A percentile compares a stretch with the other conserved stretches of the same genome.
These are phyloP conservation scores for Mycena kentingensis DNA, from an alignment of 768 basidiomycete species.

Conservation along the genomic window DNA sequence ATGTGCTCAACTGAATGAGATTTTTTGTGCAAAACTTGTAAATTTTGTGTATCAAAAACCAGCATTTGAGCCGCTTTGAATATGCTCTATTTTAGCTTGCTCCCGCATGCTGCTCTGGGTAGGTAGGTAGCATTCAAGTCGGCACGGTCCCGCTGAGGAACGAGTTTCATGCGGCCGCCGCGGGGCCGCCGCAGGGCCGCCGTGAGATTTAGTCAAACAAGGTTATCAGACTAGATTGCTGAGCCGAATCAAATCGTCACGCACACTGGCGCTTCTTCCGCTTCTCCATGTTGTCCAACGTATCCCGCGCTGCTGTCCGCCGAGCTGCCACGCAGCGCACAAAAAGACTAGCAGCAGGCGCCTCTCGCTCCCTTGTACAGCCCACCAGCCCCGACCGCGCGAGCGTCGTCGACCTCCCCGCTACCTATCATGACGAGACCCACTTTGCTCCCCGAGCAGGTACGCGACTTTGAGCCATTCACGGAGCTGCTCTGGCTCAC, in stretches of 20 bases:
- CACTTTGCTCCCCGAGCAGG: conserved; percentile 74
- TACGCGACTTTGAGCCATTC: conserved; percentile 36
- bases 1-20: no score
- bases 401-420: conserved; percentile 79
- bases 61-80: no score
- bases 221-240: conserved; percentile 2
- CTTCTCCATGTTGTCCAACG: conserved; percentile 57
- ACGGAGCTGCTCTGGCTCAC: neutral
- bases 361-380: conserved; percentile 69
- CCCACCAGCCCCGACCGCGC: conserved; percentile 83
- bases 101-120: no score
- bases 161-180: no score
- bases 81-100: no score
- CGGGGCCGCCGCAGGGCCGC: no score
- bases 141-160: no score
- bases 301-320: conserved; percentile 45
- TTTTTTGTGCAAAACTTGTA: no score
- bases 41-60: no score
- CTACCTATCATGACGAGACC: conserved; percentile 67
- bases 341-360: conserved; percentile 27
- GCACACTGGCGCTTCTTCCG: conserved; percentile 16
- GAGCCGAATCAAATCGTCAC: conserved; percentile 11
- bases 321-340: conserved; percentile 33
- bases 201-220: no score
- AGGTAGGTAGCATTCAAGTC: no score